Base-by-base conservation (phyloP, 2,329 filamentous ascomycete genomes). In the Fusarium graminum region DNA sequence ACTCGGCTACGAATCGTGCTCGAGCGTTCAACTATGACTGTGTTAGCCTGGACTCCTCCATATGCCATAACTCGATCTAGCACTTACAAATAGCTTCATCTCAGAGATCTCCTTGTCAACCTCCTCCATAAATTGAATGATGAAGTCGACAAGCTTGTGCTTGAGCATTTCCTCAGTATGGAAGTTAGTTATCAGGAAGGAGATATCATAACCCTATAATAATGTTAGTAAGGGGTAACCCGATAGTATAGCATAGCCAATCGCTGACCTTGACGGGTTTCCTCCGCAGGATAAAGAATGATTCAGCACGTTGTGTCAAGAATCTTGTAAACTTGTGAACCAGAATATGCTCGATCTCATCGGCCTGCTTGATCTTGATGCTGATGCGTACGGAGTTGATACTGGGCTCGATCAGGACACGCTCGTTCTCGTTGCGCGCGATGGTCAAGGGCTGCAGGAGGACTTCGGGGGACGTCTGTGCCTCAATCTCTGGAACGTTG, bases 81-180 rank as follows among this genome's bases (percentile, higher is more conserved):
- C 30, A 84, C 92, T 72, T 86, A 97, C 94, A 80, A 99, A 99
- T 74, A 99, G 90, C 86, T 99, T 99, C 95, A 99, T 98, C 82
- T 99, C 96, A 4, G 95, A 98, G 62, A 99, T 99, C 80, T 99
- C 95, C 85, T 99, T 99, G 80, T 99, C 96, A 6, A 99, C 96
- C 79, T 99, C 95, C 80, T 99, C 94, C 94, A 99, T 98, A 76
- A 99, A 99, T 76, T 98, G 90, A 69, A 99, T 97, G 72, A 99
- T 97, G 75, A 99, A 99, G 79, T 99, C 95, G 32, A 99, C 96
- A 72, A 99, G 85, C 84, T 99, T 98, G 79, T 99, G 94, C 85
- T 98, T 98, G 77, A 98, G 80, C 93, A 99, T 97, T 78, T 96
- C 92, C 80, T 98, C 95, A 6, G 95, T 98, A 75, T 99, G 95